Percentiles rank a stretch among this genome's conserved stretches.
These are phyloP conservation scores for Onygenales sp. DNA, from an alignment of 2,329 filamentous ascomycete species.

Conservation along the genomic window DNA sequence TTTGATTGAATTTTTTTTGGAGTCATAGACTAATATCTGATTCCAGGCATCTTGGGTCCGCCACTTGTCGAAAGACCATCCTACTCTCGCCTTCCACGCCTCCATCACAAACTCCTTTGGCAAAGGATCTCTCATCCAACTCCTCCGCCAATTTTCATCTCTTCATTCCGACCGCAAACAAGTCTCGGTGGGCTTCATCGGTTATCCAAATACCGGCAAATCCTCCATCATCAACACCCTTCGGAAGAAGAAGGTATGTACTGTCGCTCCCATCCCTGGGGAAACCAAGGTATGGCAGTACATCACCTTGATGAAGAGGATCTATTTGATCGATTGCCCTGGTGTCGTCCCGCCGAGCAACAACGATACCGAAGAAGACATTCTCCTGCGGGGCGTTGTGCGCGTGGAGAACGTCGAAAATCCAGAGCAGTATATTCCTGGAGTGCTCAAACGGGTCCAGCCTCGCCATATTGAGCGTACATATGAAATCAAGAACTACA, in stretches of 20 bases:
- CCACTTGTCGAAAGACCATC: slow-evolving; percentile 77
- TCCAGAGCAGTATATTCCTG: slow-evolving; percentile 89
- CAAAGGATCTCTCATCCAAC: slow-evolving; percentile 85
- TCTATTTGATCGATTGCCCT: slow-evolving; percentile 92
- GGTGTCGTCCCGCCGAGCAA: slow-evolving; percentile 88
- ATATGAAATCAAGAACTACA: slow-evolving; percentile 76
- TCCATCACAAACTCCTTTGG: slow-evolving; percentile 94
- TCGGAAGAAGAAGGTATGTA: slow-evolving; percentile 88
- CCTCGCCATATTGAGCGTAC: slow-evolving; percentile 83
- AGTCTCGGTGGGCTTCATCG: slow-evolving; percentile 81
- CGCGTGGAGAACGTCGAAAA: slow-evolving; percentile 94
- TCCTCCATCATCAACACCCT: slow-evolving; percentile 96
- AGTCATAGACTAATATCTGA: slow-evolving; percentile 19
- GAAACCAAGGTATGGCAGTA: slow-evolving; percentile 99
- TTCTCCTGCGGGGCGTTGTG: slow-evolving; percentile 82
- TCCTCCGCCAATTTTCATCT: slow-evolving; percentile 84
- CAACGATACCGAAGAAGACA: slow-evolving; percentile 74
- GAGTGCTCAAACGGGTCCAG: slow-evolving; percentile 71
- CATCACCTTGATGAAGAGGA: slow-evolving; percentile 87
- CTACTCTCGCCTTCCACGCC: slow-evolving; percentile 89
- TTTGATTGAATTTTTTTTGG: slow-evolving; percentile 18
- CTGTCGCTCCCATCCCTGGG: slow-evolving; percentile 84
- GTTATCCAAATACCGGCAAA: slow-evolving; percentile 91
- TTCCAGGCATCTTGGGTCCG: slow-evolving; percentile 86
- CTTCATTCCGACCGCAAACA: slow-evolving; percentile 88